phyloP scores from a whole-genome alignment of 441 rosid species.

The Adansonia madagascariensis region DNA sequence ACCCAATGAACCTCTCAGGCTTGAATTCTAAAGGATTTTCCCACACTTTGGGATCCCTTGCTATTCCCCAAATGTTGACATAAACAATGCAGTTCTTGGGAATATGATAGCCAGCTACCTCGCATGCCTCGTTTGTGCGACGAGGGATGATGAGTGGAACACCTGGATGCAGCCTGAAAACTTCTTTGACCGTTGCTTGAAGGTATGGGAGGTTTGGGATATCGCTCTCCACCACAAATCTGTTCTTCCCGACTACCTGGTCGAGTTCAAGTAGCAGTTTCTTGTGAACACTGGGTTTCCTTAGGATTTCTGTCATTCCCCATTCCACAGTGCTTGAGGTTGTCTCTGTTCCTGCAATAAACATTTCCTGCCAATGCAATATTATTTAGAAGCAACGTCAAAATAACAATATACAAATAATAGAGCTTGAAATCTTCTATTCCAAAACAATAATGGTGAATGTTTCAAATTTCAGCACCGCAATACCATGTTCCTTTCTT shows the following conservation, averaged over 20 bases:
- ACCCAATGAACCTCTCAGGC: slow-evolving; percentile 25
- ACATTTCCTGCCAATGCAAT: slow-evolving; percentile 27
- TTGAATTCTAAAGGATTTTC: slow-evolving; percentile 26
- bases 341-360: slow-evolving; percentile 28
- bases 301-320: slow-evolving; percentile 32
- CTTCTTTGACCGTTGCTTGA: slow-evolving; percentile 25
- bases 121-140: slow-evolving; percentile 27
- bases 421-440: no score
- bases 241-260: slow-evolving; percentile 18
- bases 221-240: slow-evolving; percentile 22
- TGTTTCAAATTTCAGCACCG: no score
- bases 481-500: no score
- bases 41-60: slow-evolving; percentile 29
- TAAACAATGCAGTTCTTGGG: slow-evolving; percentile 31
- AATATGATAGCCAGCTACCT: slow-evolving; percentile 24
- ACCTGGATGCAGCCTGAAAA: slow-evolving; percentile 27
- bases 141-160: slow-evolving; percentile 27
- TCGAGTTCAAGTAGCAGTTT: slow-evolving; percentile 20
- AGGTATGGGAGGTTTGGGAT: slow-evolving; percentile 26
- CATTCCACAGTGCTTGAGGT: slow-evolving; percentile 31
- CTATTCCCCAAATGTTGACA: slow-evolving; percentile 29
- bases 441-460: no score
- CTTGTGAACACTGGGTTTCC: slow-evolving; percentile 4
- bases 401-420: not conserved
- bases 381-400: not conserved